These are phyloP conservation scores for Fusarium bactridioides DNA, from an alignment of 2,329 filamentous ascomycete genomes.

Conservation along the genomic window DNA sequence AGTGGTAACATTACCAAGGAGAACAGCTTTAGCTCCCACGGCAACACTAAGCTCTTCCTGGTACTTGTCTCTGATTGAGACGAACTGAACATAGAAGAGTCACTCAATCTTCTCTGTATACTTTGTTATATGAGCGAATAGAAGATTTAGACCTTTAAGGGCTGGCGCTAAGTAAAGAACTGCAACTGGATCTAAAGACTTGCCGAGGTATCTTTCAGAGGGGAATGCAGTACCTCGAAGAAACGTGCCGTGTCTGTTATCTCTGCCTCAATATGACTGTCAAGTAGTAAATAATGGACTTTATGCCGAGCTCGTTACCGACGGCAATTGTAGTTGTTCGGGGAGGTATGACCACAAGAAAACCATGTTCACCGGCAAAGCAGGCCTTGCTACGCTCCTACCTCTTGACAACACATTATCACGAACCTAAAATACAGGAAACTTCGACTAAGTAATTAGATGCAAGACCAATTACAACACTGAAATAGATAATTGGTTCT, in stretches of 20 bases:
- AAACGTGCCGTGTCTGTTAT: not conserved
- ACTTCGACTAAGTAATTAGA: rapidly evolving
- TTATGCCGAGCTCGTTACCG: not conserved
- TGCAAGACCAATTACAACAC: not conserved
- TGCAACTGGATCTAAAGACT: not conserved
- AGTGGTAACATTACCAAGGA: too few relatives aligned
- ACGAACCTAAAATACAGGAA: not conserved
- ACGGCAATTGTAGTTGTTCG: not conserved
- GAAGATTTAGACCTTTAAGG: not conserved
- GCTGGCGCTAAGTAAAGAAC: not conserved
- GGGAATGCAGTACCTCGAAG: too few relatives aligned
- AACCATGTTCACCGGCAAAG: not conserved
- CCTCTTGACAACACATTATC: not conserved
- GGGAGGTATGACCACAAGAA: not conserved
- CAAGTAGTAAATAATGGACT: not conserved
- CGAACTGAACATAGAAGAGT: too few relatives aligned
- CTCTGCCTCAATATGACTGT: not conserved
- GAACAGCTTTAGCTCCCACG: not conserved
- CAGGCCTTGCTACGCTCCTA: not conserved
- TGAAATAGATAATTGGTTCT: not conserved
- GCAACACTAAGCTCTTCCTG: not conserved
- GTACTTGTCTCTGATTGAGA: too few relatives aligned
- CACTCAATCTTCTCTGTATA: too few relatives aligned
- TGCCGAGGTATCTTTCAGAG: too few relatives aligned
- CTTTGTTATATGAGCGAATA: too few relatives aligned